phyloP scores from a whole-genome alignment of 805 yeast species.

The Phaffomyces thermotolerans region DNA sequence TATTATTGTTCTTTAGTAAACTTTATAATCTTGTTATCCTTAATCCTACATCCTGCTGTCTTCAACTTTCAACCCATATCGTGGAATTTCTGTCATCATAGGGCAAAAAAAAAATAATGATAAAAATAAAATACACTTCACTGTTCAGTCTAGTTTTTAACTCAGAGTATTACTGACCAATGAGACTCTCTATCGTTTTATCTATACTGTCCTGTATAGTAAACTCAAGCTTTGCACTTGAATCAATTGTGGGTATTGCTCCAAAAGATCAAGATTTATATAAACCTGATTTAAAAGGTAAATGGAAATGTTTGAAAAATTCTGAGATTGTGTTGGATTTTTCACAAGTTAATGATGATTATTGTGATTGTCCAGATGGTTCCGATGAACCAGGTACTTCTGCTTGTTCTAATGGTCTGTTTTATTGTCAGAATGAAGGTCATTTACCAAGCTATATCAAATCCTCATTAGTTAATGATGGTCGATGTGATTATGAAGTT shows the following conservation, averaged over 20 bases:
- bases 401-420: slow-evolving; percentile 55
- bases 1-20: no score
- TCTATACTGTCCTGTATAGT: neutral
- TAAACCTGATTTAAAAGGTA: slow-evolving; percentile 40
- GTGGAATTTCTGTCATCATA: no score
- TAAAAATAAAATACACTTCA: no score
- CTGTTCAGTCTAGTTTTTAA: no score
- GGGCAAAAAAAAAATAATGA: no score
- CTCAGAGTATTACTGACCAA: no score
- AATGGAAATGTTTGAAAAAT: slow-evolving; percentile 65
- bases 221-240: neutral
- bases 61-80: no score
- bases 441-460: slow-evolving; percentile 57
- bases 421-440: slow-evolving; percentile 77
- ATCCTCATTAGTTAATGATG: slow-evolving; percentile 70
- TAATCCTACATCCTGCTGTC: no score
- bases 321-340: slow-evolving; percentile 56
- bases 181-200: no score
- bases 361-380: slow-evolving; percentile 97
- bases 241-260: slow-evolving; percentile 14
- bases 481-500: slow-evolving; percentile 78
- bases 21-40: no score
- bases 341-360: slow-evolving; percentile 74
- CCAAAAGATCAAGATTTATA: slow-evolving; percentile 35
- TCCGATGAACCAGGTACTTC: slow-evolving; percentile 95